phyloP scores from a whole-genome alignment of 768 basidiomycete species.

The Leccinum subgranulosum region DNA sequence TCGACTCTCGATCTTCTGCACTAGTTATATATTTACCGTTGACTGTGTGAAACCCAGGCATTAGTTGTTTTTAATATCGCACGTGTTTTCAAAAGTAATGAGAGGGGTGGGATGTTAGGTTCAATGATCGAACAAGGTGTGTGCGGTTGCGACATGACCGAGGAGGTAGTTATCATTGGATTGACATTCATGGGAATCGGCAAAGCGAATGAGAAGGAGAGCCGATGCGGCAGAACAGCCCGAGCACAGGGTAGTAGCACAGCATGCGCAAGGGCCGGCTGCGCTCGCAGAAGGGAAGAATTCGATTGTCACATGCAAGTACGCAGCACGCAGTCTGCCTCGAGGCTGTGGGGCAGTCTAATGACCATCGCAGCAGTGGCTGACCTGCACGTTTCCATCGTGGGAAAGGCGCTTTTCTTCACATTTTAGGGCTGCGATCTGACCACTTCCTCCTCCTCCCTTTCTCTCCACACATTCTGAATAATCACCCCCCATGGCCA shows the following conservation, averaged over 20 bases:
- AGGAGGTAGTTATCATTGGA: background rate
- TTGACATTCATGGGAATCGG: slow-evolving; percentile 21
- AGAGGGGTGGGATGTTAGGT: slow-evolving; percentile 6
- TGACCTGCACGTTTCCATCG: slow-evolving; percentile 13
- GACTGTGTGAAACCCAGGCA: slow-evolving; percentile 13
- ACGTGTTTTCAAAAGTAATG: slow-evolving; percentile 11
- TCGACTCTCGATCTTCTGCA: slow-evolving; percentile 28
- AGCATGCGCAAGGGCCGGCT: background rate
- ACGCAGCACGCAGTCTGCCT: slow-evolving; percentile 15
- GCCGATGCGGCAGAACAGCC: background rate
- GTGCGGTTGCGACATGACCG: background rate
- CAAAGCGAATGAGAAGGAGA: background rate
- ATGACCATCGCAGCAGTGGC: background rate
- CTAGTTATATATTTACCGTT: slow-evolving; percentile 23
- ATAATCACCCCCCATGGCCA: slow-evolving; percentile 51
- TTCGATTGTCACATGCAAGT: background rate
- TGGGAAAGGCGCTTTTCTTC: slow-evolving; percentile 20
- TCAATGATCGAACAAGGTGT: background rate
- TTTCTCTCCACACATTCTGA: slow-evolving; percentile 7
- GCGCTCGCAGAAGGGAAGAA: background rate
- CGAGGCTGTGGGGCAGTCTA: slow-evolving; percentile 15
- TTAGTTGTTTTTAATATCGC: slow-evolving; percentile 16
- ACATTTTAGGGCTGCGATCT: slow-evolving; percentile 23
- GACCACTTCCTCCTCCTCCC: slow-evolving; percentile 11
- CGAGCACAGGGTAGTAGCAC: slow-evolving; percentile 10